Conservation (phyloP, 495 filamentous ascomycete genomes). For the Pyrenopolyporus hunteri region DNA sequence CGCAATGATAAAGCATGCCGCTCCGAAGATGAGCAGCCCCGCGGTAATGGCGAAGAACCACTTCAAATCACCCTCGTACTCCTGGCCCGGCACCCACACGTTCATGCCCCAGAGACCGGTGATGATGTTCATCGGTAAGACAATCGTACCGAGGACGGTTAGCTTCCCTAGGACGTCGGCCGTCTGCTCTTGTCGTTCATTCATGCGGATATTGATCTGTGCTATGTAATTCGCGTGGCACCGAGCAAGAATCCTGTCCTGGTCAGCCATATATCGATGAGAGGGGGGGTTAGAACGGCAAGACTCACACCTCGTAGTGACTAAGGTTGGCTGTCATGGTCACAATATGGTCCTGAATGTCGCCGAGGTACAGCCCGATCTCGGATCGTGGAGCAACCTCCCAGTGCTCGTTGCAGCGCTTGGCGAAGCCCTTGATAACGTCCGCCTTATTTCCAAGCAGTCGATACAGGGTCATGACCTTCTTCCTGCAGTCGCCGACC, state of each 20-base stretch:
- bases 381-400: conserved; percentile 93
- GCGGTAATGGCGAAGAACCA: conserved; percentile 74
- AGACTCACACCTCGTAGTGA: conserved; percentile 90
- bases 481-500: conserved; percentile 93
- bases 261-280: conserved; percentile 24
- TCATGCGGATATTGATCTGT: conserved; percentile 91
- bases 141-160: conserved; percentile 94
- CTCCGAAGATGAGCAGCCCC: conserved; percentile 76
- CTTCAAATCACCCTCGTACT: conserved; percentile 57
- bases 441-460: conserved; percentile 96
- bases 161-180: conserved; percentile 92
- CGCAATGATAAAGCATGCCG: conserved; percentile 78
- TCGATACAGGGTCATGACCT: conserved; percentile 92
- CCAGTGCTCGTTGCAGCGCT: conserved; percentile 98
- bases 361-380: conserved; percentile 93
- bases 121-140: conserved; percentile 97
- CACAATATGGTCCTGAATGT: conserved; percentile 98
- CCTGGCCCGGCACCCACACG: conserved; percentile 90
- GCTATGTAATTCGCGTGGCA: conserved; percentile 97
- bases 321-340: conserved; percentile 95
- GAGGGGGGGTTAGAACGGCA: background rate
- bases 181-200: conserved; percentile 95
- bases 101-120: conserved; percentile 99
- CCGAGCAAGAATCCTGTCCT: conserved; percentile 77
- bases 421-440: conserved; percentile 99